phyloP scores from a whole-genome alignment of 164 flowering plant species.

The Magnolia sinica region DNA sequence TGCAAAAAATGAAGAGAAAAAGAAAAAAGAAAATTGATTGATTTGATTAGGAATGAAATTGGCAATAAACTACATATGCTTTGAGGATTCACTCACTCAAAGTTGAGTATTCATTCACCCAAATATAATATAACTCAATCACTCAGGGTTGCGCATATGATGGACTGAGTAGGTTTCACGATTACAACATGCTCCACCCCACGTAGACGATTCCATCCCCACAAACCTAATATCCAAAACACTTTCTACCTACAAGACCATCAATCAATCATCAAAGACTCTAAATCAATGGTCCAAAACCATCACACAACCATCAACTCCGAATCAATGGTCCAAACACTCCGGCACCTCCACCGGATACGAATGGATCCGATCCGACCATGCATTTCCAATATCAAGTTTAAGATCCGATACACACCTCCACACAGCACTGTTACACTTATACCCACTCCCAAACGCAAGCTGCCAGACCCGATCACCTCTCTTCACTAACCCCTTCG shows the following conservation, averaged over 20 bases:
- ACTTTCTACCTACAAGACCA: not conserved
- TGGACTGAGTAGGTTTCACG: too few relatives aligned
- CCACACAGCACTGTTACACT: slow-evolving; percentile 36
- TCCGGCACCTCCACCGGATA: slow-evolving; percentile 12
- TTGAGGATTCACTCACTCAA: too few relatives aligned
- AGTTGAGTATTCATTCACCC: too few relatives aligned
- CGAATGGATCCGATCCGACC: slow-evolving; percentile 19
- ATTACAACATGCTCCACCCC: too few relatives aligned
- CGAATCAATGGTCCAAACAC: not conserved
- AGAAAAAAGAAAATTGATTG: too few relatives aligned
- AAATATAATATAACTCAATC: too few relatives aligned
- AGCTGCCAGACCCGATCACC: slow-evolving; percentile 17
- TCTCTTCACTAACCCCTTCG: slow-evolving; percentile 31
- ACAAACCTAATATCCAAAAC: not conserved
- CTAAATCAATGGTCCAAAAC: not conserved
- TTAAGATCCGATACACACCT: slow-evolving; percentile 9
- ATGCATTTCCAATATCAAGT: slow-evolving; percentile 5
- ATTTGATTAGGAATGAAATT: too few relatives aligned
- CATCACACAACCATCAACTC: not conserved
- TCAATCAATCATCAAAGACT: not conserved
- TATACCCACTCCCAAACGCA: slow-evolving; percentile 36
- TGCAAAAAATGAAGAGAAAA: too few relatives aligned
- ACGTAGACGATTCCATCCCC: not conserved
- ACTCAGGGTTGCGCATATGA: too few relatives aligned
- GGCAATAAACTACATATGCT: too few relatives aligned